Percentiles rank a stretch among this genome's conserved stretches.
Evolutionary conservation across 345 rosid species (phyloP).

Genomic region (Salix exigua): DNA sequence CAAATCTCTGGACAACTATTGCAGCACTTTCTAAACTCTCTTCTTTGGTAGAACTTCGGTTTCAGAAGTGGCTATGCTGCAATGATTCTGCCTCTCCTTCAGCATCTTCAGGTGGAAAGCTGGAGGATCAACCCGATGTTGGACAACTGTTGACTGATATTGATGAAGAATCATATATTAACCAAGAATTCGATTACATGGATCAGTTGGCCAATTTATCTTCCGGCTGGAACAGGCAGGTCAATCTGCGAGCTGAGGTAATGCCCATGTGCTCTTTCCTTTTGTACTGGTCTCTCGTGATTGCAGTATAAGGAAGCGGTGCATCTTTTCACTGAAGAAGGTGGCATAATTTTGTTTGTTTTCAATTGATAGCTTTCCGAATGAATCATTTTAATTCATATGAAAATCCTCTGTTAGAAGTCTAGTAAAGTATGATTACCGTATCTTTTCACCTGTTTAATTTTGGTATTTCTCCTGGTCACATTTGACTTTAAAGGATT

Average conservation of each 20-base stretch:
- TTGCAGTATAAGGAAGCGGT: not conserved
- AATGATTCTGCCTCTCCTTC: constrained; percentile 40
- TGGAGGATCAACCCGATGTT: constrained; percentile 28
- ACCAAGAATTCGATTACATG: constrained; percentile 33
- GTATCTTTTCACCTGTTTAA: not conserved
- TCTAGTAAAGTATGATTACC: not conserved
- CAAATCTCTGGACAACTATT: constrained; percentile 79
- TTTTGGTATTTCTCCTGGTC: constrained; percentile 1
- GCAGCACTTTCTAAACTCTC: constrained; percentile 77
- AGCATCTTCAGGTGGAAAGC: constrained; percentile 30
- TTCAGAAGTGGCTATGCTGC: constrained; percentile 67
- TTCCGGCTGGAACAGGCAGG: constrained; percentile 38
- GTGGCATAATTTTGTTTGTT: not conserved
- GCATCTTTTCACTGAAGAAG: not conserved
- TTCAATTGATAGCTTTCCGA: not conserved
- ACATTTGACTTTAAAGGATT: not conserved
- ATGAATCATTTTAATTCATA: not conserved
- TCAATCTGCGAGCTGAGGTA: constrained; percentile 53
- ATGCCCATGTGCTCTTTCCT: not conserved
- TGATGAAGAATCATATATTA: constrained; percentile 29
- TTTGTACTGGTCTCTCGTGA: not conserved
- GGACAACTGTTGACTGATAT: constrained; percentile 24
- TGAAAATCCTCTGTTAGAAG: not conserved
- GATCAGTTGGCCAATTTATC: constrained; percentile 31
- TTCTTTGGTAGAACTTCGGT: constrained; percentile 61